Evolutionary conservation across 2,329 filamentous ascomycete genomes (phyloP), one percentile per base, ranked within the genome.

Genomic region (Pseudogymnoascus sp.): DNA sequence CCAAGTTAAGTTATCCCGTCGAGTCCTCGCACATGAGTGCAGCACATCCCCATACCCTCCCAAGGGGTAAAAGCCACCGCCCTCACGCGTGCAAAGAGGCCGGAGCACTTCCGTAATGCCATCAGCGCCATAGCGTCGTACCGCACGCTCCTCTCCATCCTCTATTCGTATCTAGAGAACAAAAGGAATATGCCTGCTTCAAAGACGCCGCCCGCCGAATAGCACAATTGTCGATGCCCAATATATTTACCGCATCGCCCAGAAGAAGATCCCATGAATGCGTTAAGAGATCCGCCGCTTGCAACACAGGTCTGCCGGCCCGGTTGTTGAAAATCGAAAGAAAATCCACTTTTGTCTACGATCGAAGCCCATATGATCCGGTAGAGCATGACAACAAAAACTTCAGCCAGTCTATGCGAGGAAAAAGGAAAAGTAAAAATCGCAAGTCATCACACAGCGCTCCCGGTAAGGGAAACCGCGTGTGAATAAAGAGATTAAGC

Each of bases 331-430:
- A 34, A 56, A 56, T 34, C 50, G 50, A 56, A 56, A 34, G 18
- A 56, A 60, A 60, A 60, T 60, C 59, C 59, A 60, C 59, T 60
- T 60, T 60, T 60, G 59, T 60, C 59, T 60, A 60, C 50, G 50
- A 16, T 56, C 50, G 50, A 56, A 56, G 50, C 50, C 46, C 46
- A 56, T 56, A 56, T 56, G 50, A 56, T 56, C 50, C 28, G n/a
- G 50, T 56, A 56, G 28, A 56, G 50, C 50, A 28, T 56, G 50
- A 56, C 50, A 34, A 56, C 25, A 34, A 56, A 56, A 34, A 46
- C 8, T 18, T 53, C 46, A 53, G 50, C 50, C 50, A 56, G 50
- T 56, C 50, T 56, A 56, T 56, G 50, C 50, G 50, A 56, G n/a
- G 28, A 56, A 56, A 56, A 56, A 34, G 28, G 12, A 56, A 53